Percentiles rank a stretch among this genome's conserved stretches.
Evolutionary conservation across 192 early-diverging fungal species (phyloP).

Genomic region (Phlyctochytrium arcticum): DNA sequence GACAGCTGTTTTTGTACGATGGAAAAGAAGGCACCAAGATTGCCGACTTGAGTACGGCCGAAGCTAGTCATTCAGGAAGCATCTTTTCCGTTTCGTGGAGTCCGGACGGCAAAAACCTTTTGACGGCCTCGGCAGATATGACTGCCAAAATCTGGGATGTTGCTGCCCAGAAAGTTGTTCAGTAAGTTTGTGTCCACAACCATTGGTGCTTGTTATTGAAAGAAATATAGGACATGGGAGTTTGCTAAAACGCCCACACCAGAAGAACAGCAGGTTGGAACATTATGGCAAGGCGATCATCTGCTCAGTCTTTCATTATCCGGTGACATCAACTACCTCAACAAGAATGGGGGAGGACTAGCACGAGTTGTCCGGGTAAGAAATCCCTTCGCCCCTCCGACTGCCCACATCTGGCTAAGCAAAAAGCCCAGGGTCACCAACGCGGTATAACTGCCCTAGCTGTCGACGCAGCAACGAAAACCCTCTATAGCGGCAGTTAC

Average conservation of each 20-base stretch:
- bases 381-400: too few relatives aligned
- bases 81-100: slow-evolving; percentile 88
- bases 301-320: slow-evolving; percentile 76
- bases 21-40: slow-evolving; percentile 82
- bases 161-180: slow-evolving; percentile 59
- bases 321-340: slow-evolving; percentile 85
- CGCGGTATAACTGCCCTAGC: slow-evolving; percentile 80
- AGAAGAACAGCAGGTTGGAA: slow-evolving; percentile 90
- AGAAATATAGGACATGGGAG: slow-evolving; percentile 1
- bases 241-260: slow-evolving; percentile 22
- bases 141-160: slow-evolving; percentile 93
- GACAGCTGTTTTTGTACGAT: slow-evolving; percentile 82
- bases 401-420: slow-evolving; percentile 8
- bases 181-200: slow-evolving; percentile 18
- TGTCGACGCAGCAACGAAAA: slow-evolving; percentile 39
- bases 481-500: slow-evolving; percentile 83
- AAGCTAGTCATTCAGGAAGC: slow-evolving; percentile 69
- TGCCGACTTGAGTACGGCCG: slow-evolving; percentile 43
- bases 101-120: slow-evolving; percentile 65
- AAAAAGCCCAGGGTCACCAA: slow-evolving; percentile 69
- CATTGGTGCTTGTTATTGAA: background rate
- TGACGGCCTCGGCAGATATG: slow-evolving; percentile 81
- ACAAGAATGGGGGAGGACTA: slow-evolving; percentile 46
- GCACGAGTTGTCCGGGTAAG: slow-evolving; percentile 52
- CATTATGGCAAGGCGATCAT: slow-evolving; percentile 76